Percentiles rank a stretch among this genome's conserved stretches.
Conservation (phyloP, 1,284 basidiomycete species). For the Leccinum variabile region DNA sequence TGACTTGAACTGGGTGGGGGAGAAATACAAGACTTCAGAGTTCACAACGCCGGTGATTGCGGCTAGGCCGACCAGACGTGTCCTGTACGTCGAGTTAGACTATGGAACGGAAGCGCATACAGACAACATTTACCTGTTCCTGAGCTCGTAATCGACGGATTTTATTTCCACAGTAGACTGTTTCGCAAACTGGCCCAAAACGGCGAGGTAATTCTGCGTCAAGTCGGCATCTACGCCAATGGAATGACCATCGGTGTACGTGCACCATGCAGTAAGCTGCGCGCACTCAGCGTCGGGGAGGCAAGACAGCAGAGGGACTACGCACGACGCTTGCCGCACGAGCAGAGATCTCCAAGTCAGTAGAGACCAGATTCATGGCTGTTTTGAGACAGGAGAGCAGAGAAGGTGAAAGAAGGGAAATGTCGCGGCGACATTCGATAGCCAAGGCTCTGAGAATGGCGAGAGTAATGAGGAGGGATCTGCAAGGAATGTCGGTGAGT, state of each 20-base stretch:
- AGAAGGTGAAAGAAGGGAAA: constrained; percentile 77
- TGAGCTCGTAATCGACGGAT: constrained; percentile 59
- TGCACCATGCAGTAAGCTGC: constrained; percentile 91
- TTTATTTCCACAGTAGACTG: constrained; percentile 53
- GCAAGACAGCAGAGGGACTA: constrained; percentile 16
- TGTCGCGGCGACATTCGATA: constrained; percentile 88
- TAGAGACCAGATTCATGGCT: constrained; percentile 61
- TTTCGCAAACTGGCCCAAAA: constrained; percentile 67
- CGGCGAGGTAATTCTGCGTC: constrained; percentile 70
- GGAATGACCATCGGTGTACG: constrained; percentile 82
- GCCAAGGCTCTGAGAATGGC: constrained; percentile 83
- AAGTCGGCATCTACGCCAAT: constrained; percentile 75
- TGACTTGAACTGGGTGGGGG: constrained; percentile 69
- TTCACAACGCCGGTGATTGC: constrained; percentile 80
- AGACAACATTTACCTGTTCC: constrained; percentile 55
- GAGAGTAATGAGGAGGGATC: constrained; percentile 84
- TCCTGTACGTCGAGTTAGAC: constrained; percentile 45
- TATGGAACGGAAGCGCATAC: not conserved
- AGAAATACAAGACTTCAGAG: constrained; percentile 83
- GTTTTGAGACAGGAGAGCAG: constrained; percentile 75
- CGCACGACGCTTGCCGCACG: constrained; percentile 81
- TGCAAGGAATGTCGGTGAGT: constrained; percentile 32
- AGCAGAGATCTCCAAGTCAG: constrained; percentile 84
- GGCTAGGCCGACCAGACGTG: constrained; percentile 82
- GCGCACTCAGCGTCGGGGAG: not conserved